phyloP scores from a whole-genome alignment of 2,329 filamentous ascomycete species.

The Trichoderma sp. region DNA sequence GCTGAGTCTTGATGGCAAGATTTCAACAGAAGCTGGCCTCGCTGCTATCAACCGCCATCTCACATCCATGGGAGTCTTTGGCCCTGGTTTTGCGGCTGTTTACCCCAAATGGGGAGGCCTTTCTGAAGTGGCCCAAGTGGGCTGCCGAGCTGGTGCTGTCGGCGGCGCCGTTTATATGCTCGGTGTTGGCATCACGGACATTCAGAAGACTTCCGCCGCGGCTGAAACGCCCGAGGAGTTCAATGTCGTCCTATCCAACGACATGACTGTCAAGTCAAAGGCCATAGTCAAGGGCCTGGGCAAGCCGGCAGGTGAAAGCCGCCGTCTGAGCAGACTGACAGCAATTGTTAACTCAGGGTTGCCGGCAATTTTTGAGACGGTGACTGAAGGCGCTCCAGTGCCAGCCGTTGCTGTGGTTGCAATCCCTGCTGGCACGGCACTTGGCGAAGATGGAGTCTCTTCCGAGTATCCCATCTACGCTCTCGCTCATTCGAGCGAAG shows the following conservation, averaged over 20 bases:
- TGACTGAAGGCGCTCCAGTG: slow-evolving; percentile 73
- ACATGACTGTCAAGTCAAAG: slow-evolving; percentile 59
- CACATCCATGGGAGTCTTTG: slow-evolving; percentile 83
- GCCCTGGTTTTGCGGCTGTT: slow-evolving; percentile 85
- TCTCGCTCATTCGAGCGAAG: slow-evolving; percentile 82
- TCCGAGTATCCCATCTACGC: slow-evolving; percentile 58
- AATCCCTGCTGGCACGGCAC: slow-evolving; percentile 60
- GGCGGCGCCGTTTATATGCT: slow-evolving; percentile 91
- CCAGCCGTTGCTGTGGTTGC: slow-evolving; percentile 75
- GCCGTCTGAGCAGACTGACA: slow-evolving; percentile 62
- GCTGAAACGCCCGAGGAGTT: slow-evolving; percentile 37
- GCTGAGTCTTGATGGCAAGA: slow-evolving; percentile 67
- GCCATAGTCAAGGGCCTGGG: slow-evolving; percentile 54
- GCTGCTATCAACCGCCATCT: slow-evolving; percentile 77
- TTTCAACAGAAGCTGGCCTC: slow-evolving; percentile 68
- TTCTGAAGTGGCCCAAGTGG: slow-evolving; percentile 88
- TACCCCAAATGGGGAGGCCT: slow-evolving; percentile 92
- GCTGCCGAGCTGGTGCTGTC: slow-evolving; percentile 86
- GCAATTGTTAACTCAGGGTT: slow-evolving; percentile 71
- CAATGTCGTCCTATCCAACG: slow-evolving; percentile 59
- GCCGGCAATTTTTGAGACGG: slow-evolving; percentile 66
- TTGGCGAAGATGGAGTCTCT: slow-evolving; percentile 37
- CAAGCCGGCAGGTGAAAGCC: slow-evolving; percentile 33
- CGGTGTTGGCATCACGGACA: slow-evolving; percentile 63
- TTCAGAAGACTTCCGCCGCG: slow-evolving; percentile 30